These are phyloP conservation scores for Panicum hallii DNA, from an alignment of 202 grass and related monocot genomes.

Conservation along the genomic window DNA sequence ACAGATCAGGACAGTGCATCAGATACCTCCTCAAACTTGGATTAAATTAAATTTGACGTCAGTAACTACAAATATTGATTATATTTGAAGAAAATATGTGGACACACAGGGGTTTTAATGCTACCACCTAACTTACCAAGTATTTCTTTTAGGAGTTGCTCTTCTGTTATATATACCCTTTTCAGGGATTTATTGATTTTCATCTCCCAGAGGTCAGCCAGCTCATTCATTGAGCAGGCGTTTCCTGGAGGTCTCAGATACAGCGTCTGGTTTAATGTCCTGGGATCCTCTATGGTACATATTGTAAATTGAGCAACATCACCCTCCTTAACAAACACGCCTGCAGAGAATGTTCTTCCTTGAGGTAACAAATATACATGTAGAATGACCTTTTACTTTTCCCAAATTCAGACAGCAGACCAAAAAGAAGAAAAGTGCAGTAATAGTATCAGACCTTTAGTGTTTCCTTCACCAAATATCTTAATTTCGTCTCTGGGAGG, in stretches of 20 bases:
- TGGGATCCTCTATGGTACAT: constrained; percentile 73
- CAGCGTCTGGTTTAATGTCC: constrained; percentile 80
- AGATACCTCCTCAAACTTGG: constrained; percentile 36
- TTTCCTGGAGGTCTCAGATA: constrained; percentile 84
- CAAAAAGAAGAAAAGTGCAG: not conserved
- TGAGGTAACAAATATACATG: constrained; percentile 26
- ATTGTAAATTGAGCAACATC: constrained; percentile 85
- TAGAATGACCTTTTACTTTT: constrained; percentile 24
- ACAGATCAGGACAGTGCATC: constrained; percentile 19
- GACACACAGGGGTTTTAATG: not conserved
- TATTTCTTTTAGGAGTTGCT: constrained; percentile 78
- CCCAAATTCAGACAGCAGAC: constrained; percentile 25
- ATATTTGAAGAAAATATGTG: not conserved
- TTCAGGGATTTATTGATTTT: constrained; percentile 69
- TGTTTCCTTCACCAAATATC: constrained; percentile 80
- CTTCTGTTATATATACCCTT: constrained; percentile 62
- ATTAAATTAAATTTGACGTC: not conserved
- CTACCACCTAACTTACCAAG: constrained; percentile 52
- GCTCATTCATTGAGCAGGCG: constrained; percentile 72
- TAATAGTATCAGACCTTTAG: constrained; percentile 60
- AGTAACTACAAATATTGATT: not conserved
- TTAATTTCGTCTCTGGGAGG: constrained; percentile 85
- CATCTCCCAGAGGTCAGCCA: constrained; percentile 79
- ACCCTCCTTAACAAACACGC: constrained; percentile 73
- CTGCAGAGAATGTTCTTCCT: constrained; percentile 49